Evolutionary conservation across 2,329 filamentous ascomycete genomes (phyloP).

Genomic region (Aspergillus chevalieri): DNA sequence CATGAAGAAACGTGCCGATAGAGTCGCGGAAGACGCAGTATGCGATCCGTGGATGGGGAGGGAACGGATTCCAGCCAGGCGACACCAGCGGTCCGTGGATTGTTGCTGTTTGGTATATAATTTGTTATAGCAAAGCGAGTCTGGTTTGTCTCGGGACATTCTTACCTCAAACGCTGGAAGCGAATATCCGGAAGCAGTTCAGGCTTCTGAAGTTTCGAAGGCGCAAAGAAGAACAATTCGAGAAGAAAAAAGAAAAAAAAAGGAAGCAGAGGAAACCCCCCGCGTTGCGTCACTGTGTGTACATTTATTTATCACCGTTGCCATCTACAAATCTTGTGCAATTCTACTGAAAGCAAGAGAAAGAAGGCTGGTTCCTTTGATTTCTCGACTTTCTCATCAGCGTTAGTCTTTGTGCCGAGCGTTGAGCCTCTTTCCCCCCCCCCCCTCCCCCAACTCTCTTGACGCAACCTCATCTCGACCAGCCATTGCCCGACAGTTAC

Average conservation of each 20-base stretch:
- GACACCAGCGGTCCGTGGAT: slow-evolving; percentile 3
- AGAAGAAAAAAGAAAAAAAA: not conserved
- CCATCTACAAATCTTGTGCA: not conserved
- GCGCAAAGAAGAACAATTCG: not conserved
- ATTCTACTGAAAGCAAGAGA: not conserved
- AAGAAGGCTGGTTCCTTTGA: not conserved
- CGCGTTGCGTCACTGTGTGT: not conserved
- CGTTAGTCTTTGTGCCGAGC: not conserved
- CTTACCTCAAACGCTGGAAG: not conserved
- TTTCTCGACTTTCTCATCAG: not conserved
- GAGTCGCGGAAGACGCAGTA: not conserved
- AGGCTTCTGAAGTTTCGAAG: not conserved
- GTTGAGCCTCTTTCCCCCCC: not conserved
- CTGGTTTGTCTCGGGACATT: not conserved
- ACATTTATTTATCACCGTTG: not conserved
- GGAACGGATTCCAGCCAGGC: not conserved
- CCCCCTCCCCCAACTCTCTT: not conserved
- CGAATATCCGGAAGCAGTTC: not conserved
- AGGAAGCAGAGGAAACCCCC: not conserved
- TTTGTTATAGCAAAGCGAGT: too few species aligned
- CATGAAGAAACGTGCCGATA: slow-evolving; percentile 1
- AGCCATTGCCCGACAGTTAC: not conserved
- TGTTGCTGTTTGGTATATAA: too few species aligned
- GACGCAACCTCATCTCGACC: not conserved
- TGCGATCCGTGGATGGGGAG: not conserved